Evolutionary conservation across 1,139 yeast species (phyloP).

Genomic region (Taphrina flavorubra): DNA sequence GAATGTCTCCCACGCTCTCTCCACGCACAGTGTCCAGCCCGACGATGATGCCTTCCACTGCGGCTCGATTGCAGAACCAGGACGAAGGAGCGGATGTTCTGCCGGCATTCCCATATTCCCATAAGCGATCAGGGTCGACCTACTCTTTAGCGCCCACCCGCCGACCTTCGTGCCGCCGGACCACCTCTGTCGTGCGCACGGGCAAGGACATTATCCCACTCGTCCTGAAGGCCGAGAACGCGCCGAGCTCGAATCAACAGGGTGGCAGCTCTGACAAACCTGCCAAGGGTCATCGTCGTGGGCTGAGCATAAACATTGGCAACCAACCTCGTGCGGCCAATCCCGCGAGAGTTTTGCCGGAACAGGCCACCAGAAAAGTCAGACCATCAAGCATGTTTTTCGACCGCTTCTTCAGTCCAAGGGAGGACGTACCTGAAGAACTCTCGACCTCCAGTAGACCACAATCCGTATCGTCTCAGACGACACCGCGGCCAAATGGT

Average conservation of each 20-base stretch:
- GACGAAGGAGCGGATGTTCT: background rate
- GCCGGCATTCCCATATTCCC: conserved; percentile 26
- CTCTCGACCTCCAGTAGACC: background rate
- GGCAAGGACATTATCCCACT: conserved; percentile 31
- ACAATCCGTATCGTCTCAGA: background rate
- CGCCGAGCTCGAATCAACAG: background rate
- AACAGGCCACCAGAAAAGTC: conserved; percentile 4
- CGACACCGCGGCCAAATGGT: conserved; percentile 12
- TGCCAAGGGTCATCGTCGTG: conserved; percentile 19
- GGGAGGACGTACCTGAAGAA: background rate
- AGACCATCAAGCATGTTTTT: conserved; percentile 20
- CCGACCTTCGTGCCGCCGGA: conserved; percentile 6
- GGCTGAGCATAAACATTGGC: conserved; percentile 19
- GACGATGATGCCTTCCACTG: background rate
- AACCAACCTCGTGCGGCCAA: conserved; percentile 3
- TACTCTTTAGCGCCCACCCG: conserved; percentile 14
- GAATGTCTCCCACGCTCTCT: conserved; percentile 6
- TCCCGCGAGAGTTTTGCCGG: conserved; percentile 1
- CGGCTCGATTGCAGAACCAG: background rate
- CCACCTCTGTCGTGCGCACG: conserved; percentile 17
- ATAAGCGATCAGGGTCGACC: conserved; percentile 11
- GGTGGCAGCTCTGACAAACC: background rate
- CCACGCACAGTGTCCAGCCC: conserved; percentile 4
- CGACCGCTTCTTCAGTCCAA: conserved; percentile 18
- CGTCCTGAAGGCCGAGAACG: conserved; percentile 13